Conservation (phyloP, 495 filamentous ascomycete species). For the Neurospora terricola region DNA sequence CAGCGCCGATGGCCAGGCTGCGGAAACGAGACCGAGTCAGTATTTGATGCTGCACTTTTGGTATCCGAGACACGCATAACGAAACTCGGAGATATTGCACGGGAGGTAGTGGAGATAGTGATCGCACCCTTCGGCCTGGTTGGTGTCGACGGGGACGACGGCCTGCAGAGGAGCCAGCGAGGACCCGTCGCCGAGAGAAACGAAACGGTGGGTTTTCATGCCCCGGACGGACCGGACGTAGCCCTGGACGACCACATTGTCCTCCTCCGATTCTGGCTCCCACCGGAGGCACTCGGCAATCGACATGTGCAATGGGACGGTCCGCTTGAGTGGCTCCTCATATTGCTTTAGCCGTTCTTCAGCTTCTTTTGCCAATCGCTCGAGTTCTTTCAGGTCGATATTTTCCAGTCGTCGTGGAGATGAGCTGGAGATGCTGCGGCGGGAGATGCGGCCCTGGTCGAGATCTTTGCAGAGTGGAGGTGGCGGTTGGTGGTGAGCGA, state of each 20-base stretch:
- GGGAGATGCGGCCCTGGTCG: background rate
- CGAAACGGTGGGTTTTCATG: constrained; percentile 76
- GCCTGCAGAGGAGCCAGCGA: constrained; percentile 71
- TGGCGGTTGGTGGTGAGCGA: background rate
- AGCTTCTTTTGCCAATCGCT: background rate
- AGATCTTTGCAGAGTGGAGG: background rate
- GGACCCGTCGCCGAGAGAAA: constrained; percentile 81
- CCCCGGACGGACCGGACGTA: constrained; percentile 77
- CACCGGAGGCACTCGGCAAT: constrained; percentile 23
- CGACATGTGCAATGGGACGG: background rate
- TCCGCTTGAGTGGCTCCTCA: background rate
- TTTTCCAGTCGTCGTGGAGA: background rate
- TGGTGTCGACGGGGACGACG: constrained; percentile 50
- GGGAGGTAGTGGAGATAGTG: constrained; percentile 10
- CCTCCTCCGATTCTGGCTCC: constrained; percentile 15
- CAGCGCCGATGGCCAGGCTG: constrained; percentile 72
- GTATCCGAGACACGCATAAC: constrained; percentile 15
- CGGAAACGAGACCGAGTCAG: constrained; percentile 17
- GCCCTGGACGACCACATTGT: constrained; percentile 51
- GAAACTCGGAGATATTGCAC: background rate
- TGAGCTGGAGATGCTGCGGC: background rate
- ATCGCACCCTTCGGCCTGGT: constrained; percentile 68
- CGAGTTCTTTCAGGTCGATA: background rate
- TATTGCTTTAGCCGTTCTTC: background rate
- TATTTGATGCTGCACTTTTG: background rate